Percentiles rank a stretch among this genome's conserved stretches.
Conservation (phyloP, 2,329 filamentous ascomycete genomes). For the Fusarium fracticaudum region DNA sequence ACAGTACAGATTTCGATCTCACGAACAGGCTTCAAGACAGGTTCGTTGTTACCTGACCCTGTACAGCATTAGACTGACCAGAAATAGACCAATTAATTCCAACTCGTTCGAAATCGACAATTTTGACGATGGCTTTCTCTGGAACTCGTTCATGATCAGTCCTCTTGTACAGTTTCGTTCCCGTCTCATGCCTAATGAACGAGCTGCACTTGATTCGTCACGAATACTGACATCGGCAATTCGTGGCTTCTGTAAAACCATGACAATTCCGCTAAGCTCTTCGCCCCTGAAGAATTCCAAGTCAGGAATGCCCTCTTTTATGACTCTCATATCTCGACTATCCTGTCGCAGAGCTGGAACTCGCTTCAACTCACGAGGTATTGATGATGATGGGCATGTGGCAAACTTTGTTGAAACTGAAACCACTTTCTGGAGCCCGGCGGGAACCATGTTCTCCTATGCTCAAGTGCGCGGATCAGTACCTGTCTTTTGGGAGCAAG, state of each 20-base stretch:
- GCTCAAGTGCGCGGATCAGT: constrained; percentile 92
- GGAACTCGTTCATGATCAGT: constrained; percentile 99
- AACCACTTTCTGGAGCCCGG: constrained; percentile 87
- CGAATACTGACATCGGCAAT: constrained; percentile 93
- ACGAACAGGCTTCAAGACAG: constrained; percentile 93
- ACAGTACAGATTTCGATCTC: constrained; percentile 97
- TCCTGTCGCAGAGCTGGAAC: constrained; percentile 93
- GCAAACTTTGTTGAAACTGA: constrained; percentile 99
- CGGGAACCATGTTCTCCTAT: constrained; percentile 86
- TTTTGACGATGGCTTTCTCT: constrained; percentile 90
- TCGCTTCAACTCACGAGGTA: constrained; percentile 94
- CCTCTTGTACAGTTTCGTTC: constrained; percentile 91
- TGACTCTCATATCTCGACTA: constrained; percentile 90
- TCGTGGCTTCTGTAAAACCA: constrained; percentile 87
- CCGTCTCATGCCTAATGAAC: constrained; percentile 78
- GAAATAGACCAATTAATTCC: constrained; percentile 73
- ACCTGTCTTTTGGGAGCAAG: constrained; percentile 97
- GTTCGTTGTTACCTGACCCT: constrained; percentile 50
- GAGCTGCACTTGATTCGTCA: constrained; percentile 82
- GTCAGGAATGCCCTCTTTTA: constrained; percentile 79
- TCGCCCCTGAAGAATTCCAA: constrained; percentile 73
- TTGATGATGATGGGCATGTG: constrained; percentile 96
- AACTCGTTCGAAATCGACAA: constrained; percentile 89
- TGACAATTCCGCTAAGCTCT: constrained; percentile 81
- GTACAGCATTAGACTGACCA: constrained; percentile 11